These are phyloP conservation scores for Sporisorium exsertum DNA, from an alignment of 1,284 basidiomycete genomes.

Conservation along the genomic window DNA sequence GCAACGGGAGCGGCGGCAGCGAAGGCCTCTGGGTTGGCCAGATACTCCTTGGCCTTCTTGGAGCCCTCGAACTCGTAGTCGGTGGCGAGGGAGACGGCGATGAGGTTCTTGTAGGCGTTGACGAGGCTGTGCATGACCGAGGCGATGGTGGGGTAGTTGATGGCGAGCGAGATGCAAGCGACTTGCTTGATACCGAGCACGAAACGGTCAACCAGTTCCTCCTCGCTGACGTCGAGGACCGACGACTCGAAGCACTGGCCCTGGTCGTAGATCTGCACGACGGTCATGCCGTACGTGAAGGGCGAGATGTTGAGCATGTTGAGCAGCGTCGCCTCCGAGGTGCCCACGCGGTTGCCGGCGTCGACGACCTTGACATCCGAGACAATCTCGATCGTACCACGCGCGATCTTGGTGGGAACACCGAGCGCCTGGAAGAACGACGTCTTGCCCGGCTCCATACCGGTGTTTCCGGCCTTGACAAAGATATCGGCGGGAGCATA, in stretches of 20 bases:
- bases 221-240: slow-evolving; percentile 93
- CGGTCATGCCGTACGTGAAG: slow-evolving; percentile 98
- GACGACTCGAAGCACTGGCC: slow-evolving; percentile 77
- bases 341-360: slow-evolving; percentile 91
- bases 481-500: slow-evolving; percentile 90
- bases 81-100: slow-evolving; percentile 86
- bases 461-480: slow-evolving; percentile 96
- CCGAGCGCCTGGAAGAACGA: slow-evolving; percentile 99
- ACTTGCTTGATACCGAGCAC: slow-evolving; percentile 92
- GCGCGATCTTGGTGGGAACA: slow-evolving; percentile 99
- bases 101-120: slow-evolving; percentile 98
- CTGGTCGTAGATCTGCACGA: slow-evolving; percentile 73
- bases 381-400: slow-evolving; percentile 99
- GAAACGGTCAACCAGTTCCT: slow-evolving; percentile 90
- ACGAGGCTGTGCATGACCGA: slow-evolving; percentile 94
- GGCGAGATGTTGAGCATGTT: slow-evolving; percentile 92
- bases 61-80: slow-evolving; percentile 95
- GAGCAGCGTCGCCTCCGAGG: slow-evolving; percentile 95
- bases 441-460: slow-evolving; percentile 87
- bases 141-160: slow-evolving; percentile 94
- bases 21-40: slow-evolving; percentile 97
- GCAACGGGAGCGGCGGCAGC: slow-evolving; percentile 81
- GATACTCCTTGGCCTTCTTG: slow-evolving; percentile 94
- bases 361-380: slow-evolving; percentile 94
- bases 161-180: slow-evolving; percentile 91